Base-by-base conservation (phyloP, 108 stramenopile genomes). In the Schizochytrium sp. region DNA sequence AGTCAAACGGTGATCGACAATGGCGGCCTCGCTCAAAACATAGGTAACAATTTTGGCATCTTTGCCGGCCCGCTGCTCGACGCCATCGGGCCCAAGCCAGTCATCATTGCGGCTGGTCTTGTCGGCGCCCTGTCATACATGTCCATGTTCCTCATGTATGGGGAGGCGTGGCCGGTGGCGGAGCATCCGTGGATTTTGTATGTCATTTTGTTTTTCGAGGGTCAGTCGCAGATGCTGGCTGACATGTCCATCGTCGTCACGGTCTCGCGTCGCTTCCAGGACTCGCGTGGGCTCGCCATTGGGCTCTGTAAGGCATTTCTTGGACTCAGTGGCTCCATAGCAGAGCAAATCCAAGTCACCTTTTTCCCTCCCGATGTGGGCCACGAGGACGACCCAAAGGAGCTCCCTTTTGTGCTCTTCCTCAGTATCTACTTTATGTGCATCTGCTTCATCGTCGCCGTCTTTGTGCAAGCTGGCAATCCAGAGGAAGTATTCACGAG, bases 161-260 rank as follows among this genome's bases (percentile, higher is more conserved):
- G 48, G 16, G 45, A 47, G 51, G 76, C 2, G 45, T 83, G 76
- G 76, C 23, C 45, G 43, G 25, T 83, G 18, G 3, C 45, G 25
- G 19, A 83, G 76, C 45, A 83, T 45, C 45, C 76, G 19, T 83
- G 45, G 45, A 53, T 47, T 6, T 45, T 83, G n/a, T 83, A 83
- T 34, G 25, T 83, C 18, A 83, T 83, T 45, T 4, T 83, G 19
- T 83, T 83, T 23, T 83, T 83, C 51, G 23, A 83, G 28, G 76
- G 76, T 1, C 76, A 83, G 28, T 21, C 76, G 19, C 76, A 83
- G 28, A 47, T 83, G 45, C 45, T 83, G 10, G 76, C 76, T 6
- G 76, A 83, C 51, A 83, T 83, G 76, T 83, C 76, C 25, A 53
- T 83, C 51, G 76, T 83, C 25, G 51, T 53, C 10, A 83, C 76